These are phyloP conservation scores for Neopestalotiopsis rosae DNA, from an alignment of 2,329 filamentous ascomycete species.

Conservation along the genomic window DNA sequence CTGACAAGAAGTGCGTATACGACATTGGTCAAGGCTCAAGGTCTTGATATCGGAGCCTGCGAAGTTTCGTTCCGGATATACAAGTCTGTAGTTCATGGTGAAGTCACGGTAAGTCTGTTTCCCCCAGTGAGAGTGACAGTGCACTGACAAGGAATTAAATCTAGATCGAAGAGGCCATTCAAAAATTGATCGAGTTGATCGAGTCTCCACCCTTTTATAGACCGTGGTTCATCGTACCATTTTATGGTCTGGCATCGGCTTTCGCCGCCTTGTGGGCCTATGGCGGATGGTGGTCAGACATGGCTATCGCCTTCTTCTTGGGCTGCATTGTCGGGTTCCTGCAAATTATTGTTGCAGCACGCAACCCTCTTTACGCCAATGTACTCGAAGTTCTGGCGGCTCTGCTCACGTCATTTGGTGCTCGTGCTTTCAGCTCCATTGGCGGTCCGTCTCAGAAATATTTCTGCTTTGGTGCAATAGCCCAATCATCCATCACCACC, in stretches of 20 bases:
- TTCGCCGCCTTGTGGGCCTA: constrained; percentile 79
- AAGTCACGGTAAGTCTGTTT: constrained; percentile 12
- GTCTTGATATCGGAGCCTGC: constrained; percentile 25
- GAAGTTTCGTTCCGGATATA: constrained; percentile 23
- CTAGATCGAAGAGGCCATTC: constrained; percentile 20
- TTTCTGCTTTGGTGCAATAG: constrained; percentile 71
- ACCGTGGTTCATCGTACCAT: constrained; percentile 21
- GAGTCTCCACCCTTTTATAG: constrained; percentile 20
- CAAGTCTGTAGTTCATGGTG: constrained; percentile 23
- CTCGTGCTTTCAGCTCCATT: constrained; percentile 68
- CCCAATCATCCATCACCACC: constrained; percentile 69
- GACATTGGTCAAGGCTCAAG: constrained; percentile 24
- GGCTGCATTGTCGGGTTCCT: constrained; percentile 73
- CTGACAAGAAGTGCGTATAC: constrained; percentile 23
- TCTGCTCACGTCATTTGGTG: constrained; percentile 66
- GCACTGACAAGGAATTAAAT: background rate
- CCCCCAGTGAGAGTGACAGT: background rate
- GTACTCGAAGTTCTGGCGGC: constrained; percentile 69
- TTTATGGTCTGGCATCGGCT: constrained; percentile 74
- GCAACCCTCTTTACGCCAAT: constrained; percentile 70
- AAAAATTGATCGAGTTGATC: constrained; percentile 16
- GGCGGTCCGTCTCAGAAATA: constrained; percentile 41
- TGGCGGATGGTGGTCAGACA: constrained; percentile 71
- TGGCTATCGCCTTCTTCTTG: constrained; percentile 73
- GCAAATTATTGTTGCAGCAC: constrained; percentile 72